Evolutionary conservation across 2,329 filamentous ascomycete species (phyloP).

Genomic region (Ophiostoma pallidulum): DNA sequence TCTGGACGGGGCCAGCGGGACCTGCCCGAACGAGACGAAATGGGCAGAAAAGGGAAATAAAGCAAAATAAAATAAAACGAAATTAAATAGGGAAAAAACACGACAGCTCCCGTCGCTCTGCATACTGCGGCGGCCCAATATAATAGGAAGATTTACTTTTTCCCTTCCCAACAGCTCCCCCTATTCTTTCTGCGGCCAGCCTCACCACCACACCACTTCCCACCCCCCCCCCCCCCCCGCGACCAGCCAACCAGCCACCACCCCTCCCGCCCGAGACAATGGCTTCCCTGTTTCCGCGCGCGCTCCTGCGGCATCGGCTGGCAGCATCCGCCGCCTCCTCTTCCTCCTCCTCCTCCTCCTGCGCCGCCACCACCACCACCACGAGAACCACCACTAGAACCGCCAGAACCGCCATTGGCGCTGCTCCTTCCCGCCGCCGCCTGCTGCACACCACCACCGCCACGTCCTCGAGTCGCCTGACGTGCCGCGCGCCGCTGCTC

Average conservation of each 20-base stretch:
- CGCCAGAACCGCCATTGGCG: no score
- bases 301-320: conserved; percentile 8
- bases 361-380: no score
- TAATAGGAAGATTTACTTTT: no score
- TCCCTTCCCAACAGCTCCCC: not conserved
- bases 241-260: not conserved
- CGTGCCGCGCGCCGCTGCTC: no score
- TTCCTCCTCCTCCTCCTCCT: no score
- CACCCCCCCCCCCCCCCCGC: not conserved
- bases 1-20: no score
- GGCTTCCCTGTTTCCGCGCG: conserved; percentile 11
- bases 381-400: no score
- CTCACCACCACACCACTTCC: not conserved
- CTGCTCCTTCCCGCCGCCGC: not conserved
- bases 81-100: not conserved
- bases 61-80: conserved; percentile 1
- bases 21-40: no score
- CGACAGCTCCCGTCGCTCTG: no score
- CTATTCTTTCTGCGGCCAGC: not conserved
- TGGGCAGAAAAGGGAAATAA: no score
- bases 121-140: no score
- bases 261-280: not conserved
- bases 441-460: not conserved
- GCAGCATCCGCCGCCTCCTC: not conserved
- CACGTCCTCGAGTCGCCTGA: no score